phyloP scores from a whole-genome alignment of 2,329 filamentous ascomycete species.

The Cadophora sp. region DNA sequence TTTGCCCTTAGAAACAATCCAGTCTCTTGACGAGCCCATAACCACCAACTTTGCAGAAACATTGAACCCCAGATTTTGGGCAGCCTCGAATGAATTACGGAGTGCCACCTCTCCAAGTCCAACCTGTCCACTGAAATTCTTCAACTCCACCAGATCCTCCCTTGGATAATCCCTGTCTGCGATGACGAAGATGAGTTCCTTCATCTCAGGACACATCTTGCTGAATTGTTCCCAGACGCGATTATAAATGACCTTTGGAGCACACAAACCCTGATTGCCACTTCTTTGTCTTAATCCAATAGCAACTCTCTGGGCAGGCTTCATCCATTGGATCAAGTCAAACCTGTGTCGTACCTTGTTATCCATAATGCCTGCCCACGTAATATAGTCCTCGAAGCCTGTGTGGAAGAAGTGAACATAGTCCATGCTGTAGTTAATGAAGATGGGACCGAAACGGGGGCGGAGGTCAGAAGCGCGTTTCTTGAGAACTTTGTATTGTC shows the following conservation, averaged over 20 bases:
- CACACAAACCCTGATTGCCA: neutral
- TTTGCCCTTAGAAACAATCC: neutral
- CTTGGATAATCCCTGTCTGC: neutral
- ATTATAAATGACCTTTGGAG: neutral
- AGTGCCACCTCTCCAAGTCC: neutral
- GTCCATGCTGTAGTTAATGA: conserved; percentile 3
- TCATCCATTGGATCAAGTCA: neutral
- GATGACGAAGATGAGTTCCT: neutral
- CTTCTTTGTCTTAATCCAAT: neutral
- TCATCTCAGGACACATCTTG: neutral
- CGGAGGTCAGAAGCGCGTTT: neutral
- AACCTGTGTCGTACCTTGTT: neutral
- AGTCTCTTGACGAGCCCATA: neutral
- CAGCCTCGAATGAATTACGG: neutral
- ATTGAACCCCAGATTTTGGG: neutral
- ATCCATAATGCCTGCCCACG: neutral
- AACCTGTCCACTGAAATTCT: neutral
- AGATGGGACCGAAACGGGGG: neutral
- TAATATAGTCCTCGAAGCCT: neutral
- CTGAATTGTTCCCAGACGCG: neutral
- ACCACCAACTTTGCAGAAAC: conserved; percentile 6
- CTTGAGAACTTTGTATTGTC: neutral
- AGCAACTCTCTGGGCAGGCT: neutral
- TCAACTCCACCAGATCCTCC: neutral
- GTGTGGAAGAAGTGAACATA: conserved; percentile 3